Evolutionary conservation across 148 eudicot species (phyloP).

Genomic region (Suaeda aralocaspica): DNA sequence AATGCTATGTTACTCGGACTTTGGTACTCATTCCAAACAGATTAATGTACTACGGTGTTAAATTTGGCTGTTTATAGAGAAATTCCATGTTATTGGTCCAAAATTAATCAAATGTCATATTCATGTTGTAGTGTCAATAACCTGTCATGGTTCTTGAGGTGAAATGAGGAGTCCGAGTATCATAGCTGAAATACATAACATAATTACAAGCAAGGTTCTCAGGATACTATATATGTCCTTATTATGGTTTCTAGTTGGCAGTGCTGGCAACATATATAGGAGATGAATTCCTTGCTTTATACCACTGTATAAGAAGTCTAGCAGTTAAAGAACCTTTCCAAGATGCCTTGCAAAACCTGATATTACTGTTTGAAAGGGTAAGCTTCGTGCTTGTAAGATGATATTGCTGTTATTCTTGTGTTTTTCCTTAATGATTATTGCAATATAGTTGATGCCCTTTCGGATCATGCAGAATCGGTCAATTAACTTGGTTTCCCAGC

Average conservation of each 20-base stretch:
- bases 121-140: neutral
- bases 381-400: slow-evolving; percentile 9
- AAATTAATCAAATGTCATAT: neutral
- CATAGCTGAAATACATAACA: slow-evolving; percentile 6
- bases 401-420: neutral
- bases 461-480: slow-evolving; percentile 74
- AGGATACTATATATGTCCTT: slow-evolving; percentile 22
- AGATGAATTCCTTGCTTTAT: slow-evolving; percentile 81
- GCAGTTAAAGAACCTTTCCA: slow-evolving; percentile 94
- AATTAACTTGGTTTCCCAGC: slow-evolving; percentile 42
- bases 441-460: slow-evolving; percentile 17
- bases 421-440: neutral
- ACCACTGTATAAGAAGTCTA: slow-evolving; percentile 84
- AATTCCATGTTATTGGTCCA: neutral
- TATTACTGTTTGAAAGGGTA: slow-evolving; percentile 83
- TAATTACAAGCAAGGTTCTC: neutral
- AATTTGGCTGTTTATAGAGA: neutral
- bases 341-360: slow-evolving; percentile 74
- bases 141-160: neutral
- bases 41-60: neutral
- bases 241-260: slow-evolving; percentile 64
- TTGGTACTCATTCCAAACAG: neutral
- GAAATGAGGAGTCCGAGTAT: neutral
- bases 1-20: slow-evolving; percentile 13
- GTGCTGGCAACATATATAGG: slow-evolving; percentile 71